These are phyloP conservation scores for Chlorociboria aeruginascens DNA, from an alignment of 495 filamentous ascomycete species.

Conservation along the genomic window DNA sequence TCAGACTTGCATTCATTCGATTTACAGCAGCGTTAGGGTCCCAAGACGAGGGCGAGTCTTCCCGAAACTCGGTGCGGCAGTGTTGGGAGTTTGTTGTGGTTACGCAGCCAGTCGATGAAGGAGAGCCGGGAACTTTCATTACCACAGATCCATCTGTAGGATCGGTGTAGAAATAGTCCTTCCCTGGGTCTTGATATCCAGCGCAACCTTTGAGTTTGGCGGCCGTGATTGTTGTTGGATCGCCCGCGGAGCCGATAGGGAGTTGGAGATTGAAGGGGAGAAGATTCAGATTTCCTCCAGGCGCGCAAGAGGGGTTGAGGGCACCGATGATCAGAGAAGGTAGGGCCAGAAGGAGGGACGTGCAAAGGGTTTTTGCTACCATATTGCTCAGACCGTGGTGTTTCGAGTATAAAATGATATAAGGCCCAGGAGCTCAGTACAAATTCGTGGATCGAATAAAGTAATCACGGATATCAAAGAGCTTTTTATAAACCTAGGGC, in stretches of 20 bases:
- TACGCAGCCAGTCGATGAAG: conserved; percentile 23
- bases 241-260: conserved; percentile 22
- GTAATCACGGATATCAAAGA: too few species aligned
- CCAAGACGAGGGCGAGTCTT: conserved; percentile 21
- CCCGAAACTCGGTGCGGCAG: conserved; percentile 31
- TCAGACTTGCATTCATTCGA: conserved; percentile 20
- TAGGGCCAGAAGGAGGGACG: background rate
- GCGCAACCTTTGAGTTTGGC: conserved; percentile 22
- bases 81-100: conserved; percentile 26
- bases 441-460: too few species aligned
- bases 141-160: conserved; percentile 21
- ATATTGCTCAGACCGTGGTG: too few species aligned
- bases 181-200: conserved; percentile 3
- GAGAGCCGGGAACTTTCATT: background rate
- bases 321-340: background rate
- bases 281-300: conserved; percentile 17
- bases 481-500: too few species aligned
- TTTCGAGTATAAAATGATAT: too few species aligned
- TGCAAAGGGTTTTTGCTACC: too few species aligned
- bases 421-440: too few species aligned
- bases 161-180: conserved; percentile 28
- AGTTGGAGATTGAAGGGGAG: conserved; percentile 25
- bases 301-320: background rate
- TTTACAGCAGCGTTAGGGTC: conserved; percentile 22
- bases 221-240: conserved; percentile 17